Percentiles rank a stretch among this genome's conserved stretches.
phyloP scores from a whole-genome alignment of 2,329 filamentous ascomycete species.

The Penicillium sp. region DNA sequence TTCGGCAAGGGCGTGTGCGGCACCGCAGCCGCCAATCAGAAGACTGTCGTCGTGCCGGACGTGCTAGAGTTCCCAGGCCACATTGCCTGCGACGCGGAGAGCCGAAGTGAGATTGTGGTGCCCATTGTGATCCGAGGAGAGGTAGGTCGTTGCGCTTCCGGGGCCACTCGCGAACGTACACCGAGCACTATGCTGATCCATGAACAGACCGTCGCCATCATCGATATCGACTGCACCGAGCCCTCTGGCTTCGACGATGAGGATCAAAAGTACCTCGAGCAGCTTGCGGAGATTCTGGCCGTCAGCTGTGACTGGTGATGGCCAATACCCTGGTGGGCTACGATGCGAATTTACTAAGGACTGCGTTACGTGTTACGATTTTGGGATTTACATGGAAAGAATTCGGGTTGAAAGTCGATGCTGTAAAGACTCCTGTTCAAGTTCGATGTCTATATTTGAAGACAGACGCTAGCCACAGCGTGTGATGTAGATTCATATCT shows the following conservation, averaged over 20 bases:
- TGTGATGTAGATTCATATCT: too few species aligned
- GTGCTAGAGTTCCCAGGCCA: constrained; percentile 47
- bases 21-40: constrained; percentile 39
- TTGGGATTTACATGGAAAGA: neutral
- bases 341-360: neutral
- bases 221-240: constrained; percentile 49
- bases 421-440: too few species aligned
- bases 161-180: neutral
- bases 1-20: constrained; percentile 50
- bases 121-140: constrained; percentile 43
- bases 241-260: constrained; percentile 45
- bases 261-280: constrained; percentile 45
- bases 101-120: constrained; percentile 51
- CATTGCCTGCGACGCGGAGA: constrained; percentile 51
- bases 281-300: constrained; percentile 41
- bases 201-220: constrained; percentile 47
- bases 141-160: constrained; percentile 27
- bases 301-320: constrained; percentile 43
- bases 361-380: constrained; percentile 1
- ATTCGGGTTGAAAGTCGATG: neutral
- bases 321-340: too few species aligned
- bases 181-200: constrained; percentile 6
- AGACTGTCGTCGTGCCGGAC: constrained; percentile 45
- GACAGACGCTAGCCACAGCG: too few species aligned
- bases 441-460: too few species aligned